Evolutionary conservation across 768 basidiomycete genomes (phyloP), one percentile per base, ranked within the genome.

Genomic region (Suillus luteus): DNA sequence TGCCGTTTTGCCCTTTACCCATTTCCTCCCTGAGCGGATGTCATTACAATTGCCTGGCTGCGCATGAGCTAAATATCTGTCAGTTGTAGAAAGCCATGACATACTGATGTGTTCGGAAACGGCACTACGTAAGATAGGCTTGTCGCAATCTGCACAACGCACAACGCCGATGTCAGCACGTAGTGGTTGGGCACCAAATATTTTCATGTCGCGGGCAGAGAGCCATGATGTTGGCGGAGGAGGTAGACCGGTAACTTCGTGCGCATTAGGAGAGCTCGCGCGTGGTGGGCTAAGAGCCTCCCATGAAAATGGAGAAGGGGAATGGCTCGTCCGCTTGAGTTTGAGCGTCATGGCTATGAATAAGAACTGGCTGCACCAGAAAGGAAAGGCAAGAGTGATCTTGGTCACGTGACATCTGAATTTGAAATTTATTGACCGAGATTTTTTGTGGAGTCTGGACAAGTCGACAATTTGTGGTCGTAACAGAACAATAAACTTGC

Each of bases 221-320:
- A 96, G 87, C 88, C 93, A 93, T 78, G 87, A 83, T 27, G 92
- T 90, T 0, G 94, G 93, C 0, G 93, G 92, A 0, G 90, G 86
- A 0, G 85, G 83, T 3, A 87, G 76, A 1, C 81, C 78, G 3
- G 80, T 71, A 5, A 78, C 67, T 49, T 83, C 80, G 1, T 72
- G 65, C 7, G 79, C 64, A 12, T 77, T 73, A 0, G 81, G 76
- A 9, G 79, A 71, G 1, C 5, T 19, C 14, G 55, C 40, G 33
- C 67, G 66, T 0, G 83, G 78, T 2, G 67, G 64, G 11, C 74
- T 70, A 2, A 81, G 70, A 2, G 76, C 76, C 46, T 86, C 83
- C 86, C 90, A 92, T 19, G 86, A 83, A 71, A 92, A 90, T 0
- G 89, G 83, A 1, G 84, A 74, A 19, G 85, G 76, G 19, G 79